phyloP scores from a whole-genome alignment of 1,139 yeast genomes.

The Wickerhamiella pararugosa region DNA sequence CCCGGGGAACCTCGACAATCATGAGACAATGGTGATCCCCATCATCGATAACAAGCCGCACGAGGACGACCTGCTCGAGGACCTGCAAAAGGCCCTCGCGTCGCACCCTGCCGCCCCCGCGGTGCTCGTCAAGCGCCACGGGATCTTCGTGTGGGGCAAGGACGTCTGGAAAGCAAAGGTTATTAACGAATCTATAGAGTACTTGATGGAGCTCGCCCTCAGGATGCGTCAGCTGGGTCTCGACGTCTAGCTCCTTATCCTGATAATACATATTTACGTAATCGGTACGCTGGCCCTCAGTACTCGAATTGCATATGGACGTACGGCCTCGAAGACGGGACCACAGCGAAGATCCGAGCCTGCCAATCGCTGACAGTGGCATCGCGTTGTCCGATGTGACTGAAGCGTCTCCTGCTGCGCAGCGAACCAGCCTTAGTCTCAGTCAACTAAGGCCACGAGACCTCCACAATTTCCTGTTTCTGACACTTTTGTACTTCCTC shows the following conservation, averaged over 20 bases:
- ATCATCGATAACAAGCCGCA: slow-evolving; percentile 82
- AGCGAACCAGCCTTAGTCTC: slow-evolving; percentile 8
- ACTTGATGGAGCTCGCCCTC: slow-evolving; percentile 68
- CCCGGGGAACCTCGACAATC: slow-evolving; percentile 56
- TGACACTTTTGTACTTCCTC: slow-evolving; percentile 58
- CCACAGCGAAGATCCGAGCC: too few species aligned
- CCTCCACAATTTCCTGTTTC: slow-evolving; percentile 50
- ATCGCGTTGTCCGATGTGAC: too few species aligned
- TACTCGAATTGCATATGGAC: too few species aligned
- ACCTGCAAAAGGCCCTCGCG: slow-evolving; percentile 45
- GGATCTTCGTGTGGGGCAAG: slow-evolving; percentile 92
- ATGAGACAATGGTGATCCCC: slow-evolving; percentile 67
- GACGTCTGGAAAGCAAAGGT: slow-evolving; percentile 86
- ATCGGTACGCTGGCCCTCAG: too few species aligned
- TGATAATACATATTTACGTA: too few species aligned
- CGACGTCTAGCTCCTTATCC: not conserved
- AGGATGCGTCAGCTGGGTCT: slow-evolving; percentile 40
- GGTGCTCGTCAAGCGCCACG: slow-evolving; percentile 82
- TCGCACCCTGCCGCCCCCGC: slow-evolving; percentile 71
- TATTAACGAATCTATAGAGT: slow-evolving; percentile 85
- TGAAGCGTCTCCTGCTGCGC: too few species aligned
- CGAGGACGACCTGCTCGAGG: slow-evolving; percentile 64
- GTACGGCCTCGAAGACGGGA: too few species aligned
- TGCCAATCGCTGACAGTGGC: too few species aligned
- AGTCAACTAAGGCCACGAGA: slow-evolving; percentile 20